These are phyloP conservation scores for Pholiota conissans DNA, from an alignment of 768 basidiomycete species.

Conservation along the genomic window DNA sequence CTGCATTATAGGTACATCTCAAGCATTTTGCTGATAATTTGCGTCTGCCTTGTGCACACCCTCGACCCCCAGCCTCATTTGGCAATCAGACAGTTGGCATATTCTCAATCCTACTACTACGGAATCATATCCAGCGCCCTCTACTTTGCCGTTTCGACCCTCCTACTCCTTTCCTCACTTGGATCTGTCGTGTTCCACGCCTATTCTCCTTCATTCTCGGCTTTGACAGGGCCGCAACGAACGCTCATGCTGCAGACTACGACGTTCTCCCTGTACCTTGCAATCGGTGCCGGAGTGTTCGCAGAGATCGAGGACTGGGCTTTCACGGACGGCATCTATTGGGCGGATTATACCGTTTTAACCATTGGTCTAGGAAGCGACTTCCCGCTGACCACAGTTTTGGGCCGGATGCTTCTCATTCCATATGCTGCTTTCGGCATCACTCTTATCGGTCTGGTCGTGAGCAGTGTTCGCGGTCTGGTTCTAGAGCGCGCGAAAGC, in stretches of 20 bases:
- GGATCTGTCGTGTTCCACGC: slow-evolving; percentile 30
- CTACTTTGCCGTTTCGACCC: slow-evolving; percentile 29
- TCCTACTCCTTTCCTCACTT: slow-evolving; percentile 30
- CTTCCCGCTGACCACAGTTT: slow-evolving; percentile 30
- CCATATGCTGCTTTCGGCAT: slow-evolving; percentile 40
- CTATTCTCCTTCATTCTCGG: slow-evolving; percentile 35
- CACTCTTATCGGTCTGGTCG: slow-evolving; percentile 36
- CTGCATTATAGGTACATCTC: slow-evolving; percentile 34
- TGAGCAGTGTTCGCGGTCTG: slow-evolving; percentile 36
- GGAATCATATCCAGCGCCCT: slow-evolving; percentile 31
- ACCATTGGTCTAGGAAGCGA: slow-evolving; percentile 42
- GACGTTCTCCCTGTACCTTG: slow-evolving; percentile 37
- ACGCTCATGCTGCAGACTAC: slow-evolving; percentile 45
- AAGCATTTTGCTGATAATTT: slow-evolving; percentile 32
- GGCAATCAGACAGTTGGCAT: slow-evolving; percentile 13
- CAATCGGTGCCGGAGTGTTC: slow-evolving; percentile 38
- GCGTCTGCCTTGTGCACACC: slow-evolving; percentile 28
- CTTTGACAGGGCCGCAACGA: slow-evolving; percentile 38
- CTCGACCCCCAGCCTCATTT: slow-evolving; percentile 4
- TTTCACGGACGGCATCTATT: slow-evolving; percentile 40
- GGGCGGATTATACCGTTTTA: slow-evolving; percentile 43
- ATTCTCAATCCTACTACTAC: slow-evolving; percentile 40
- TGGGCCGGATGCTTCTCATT: slow-evolving; percentile 31
- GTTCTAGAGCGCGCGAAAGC: slow-evolving; percentile 37
- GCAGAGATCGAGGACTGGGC: slow-evolving; percentile 34